Base-by-base conservation (phyloP, 257 asterid genomes). In the Capsicum pubescens region DNA sequence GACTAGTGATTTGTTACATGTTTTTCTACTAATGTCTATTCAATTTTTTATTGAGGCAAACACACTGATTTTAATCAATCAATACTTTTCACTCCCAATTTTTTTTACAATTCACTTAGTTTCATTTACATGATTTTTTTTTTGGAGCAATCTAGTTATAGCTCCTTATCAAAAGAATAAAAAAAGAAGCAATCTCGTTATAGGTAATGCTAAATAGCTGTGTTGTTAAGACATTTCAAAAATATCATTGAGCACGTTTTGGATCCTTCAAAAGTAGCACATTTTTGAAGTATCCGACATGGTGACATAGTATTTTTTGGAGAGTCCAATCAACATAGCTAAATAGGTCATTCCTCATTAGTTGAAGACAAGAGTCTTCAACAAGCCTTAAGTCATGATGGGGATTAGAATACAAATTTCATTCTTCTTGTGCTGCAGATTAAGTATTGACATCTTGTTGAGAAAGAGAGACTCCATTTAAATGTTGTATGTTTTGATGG, bases 361-460 rank as follows among this genome's bases (percentile, higher is more conserved):
- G n/a, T 14, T 9, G 19, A 72, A 44, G 61, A 76, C 59, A 76
- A 76, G 81, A 50, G 39, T 76, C 61, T 26, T 19, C 61, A 13
- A 50, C 61, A 52, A 52, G 21, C 81, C 61, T 32, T 21, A 50
- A 21, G 42, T 19, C 21, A 74, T 6, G 7, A 50, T 76, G 46
- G 63, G 46, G 44, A 52, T 26, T 76, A 26, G 81, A 52, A 26
- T 76, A 7, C 44, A 76, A 52, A 52, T 13, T 21, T 42, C 81
- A 52, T 26, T 14, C 63, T 13, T 50, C 46, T 76, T 52, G 48
- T 26, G 8, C 63, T 52, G 63, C 60, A 76, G 19, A 76, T 76
- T 26, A 76, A 76, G 46, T 63, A 15, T 76, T 4, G 81, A 26
- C 61, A 76, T 76, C 26, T 52, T 52, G 81, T 76, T 52, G 63